Percentiles rank a stretch among this genome's conserved stretches.
phyloP scores from a whole-genome alignment of 2,329 filamentous ascomycete species.

The Aspergillus proliferans region DNA sequence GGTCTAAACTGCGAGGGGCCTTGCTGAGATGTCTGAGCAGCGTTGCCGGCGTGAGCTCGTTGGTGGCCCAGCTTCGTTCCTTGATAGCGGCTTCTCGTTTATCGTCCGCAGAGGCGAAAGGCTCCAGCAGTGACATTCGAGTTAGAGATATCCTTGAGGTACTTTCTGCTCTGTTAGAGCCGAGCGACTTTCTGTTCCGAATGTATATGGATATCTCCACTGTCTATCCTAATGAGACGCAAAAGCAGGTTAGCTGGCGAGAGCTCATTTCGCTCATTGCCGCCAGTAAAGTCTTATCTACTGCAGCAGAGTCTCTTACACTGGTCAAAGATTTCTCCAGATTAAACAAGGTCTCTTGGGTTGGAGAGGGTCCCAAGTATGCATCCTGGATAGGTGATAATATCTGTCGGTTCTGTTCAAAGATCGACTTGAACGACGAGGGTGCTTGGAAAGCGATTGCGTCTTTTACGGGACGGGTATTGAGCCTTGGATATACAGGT shows the following conservation, averaged over 20 bases:
- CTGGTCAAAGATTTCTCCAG: conserved; percentile 26
- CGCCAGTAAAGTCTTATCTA: conserved; percentile 54
- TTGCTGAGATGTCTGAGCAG: conserved; percentile 64
- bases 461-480: conserved; percentile 50
- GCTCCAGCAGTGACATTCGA: conserved; percentile 27
- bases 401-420: conserved; percentile 43
- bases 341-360: conserved; percentile 46
- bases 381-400: conserved; percentile 65
- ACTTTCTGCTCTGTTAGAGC: conserved; percentile 37
- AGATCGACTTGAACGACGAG: conserved; percentile 34
- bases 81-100: conserved; percentile 40
- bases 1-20: conserved; percentile 31
- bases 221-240: conserved; percentile 36
- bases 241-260: conserved; percentile 55
- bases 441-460: conserved; percentile 30
- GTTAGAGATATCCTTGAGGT: conserved; percentile 32
- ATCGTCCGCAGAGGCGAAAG: conserved; percentile 23
- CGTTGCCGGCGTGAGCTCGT: conserved; percentile 69
- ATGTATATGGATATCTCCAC: conserved; percentile 43
- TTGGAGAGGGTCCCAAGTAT: conserved; percentile 60
- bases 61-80: conserved; percentile 62
- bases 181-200: conserved; percentile 34
- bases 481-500: conserved; percentile 70
- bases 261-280: conserved; percentile 55
- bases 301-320: conserved; percentile 50